Evolutionary conservation across 345 rosid species (phyloP).

Genomic region (Aquilaria yunnanensis): DNA sequence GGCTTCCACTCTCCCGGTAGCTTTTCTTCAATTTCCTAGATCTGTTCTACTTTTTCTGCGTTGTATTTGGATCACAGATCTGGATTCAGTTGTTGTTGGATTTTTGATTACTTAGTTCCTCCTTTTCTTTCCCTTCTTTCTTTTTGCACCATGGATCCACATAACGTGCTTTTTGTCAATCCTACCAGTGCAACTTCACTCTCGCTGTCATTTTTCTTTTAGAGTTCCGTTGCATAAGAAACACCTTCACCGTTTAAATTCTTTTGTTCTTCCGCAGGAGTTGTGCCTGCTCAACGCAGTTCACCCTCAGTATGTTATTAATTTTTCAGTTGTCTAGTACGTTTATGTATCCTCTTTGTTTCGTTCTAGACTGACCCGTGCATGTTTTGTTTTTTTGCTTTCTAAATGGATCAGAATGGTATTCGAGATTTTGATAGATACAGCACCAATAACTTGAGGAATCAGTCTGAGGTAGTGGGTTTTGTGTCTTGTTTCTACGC

Average conservation of each 20-base stretch:
- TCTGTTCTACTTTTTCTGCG: constrained; percentile 15
- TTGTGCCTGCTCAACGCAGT: constrained; percentile 36
- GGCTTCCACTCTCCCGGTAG: constrained; percentile 68
- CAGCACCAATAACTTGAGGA: background rate
- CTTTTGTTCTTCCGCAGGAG: constrained; percentile 37
- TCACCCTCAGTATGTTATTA: constrained; percentile 45
- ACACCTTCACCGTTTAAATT: background rate
- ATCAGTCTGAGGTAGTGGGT: constrained; percentile 17
- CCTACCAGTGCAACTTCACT: background rate
- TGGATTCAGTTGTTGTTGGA: constrained; percentile 1
- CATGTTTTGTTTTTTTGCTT: constrained; percentile 1
- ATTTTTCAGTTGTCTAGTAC: constrained; percentile 2
- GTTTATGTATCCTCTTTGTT: background rate
- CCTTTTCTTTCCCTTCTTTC: background rate
- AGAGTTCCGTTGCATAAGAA: background rate
- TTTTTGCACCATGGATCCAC: background rate
- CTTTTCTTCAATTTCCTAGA: constrained; percentile 17
- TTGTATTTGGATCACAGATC: constrained; percentile 10
- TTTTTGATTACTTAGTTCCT: background rate
- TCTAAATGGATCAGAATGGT: constrained; percentile 22
- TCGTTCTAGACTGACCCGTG: background rate
- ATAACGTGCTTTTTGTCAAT: background rate
- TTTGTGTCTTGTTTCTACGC: background rate
- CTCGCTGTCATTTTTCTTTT: background rate
- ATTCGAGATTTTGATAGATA: constrained; percentile 20